These are phyloP conservation scores for Sugiyamaella qingdaonensis DNA, from an alignment of 805 yeast species.

Conservation along the genomic window DNA sequence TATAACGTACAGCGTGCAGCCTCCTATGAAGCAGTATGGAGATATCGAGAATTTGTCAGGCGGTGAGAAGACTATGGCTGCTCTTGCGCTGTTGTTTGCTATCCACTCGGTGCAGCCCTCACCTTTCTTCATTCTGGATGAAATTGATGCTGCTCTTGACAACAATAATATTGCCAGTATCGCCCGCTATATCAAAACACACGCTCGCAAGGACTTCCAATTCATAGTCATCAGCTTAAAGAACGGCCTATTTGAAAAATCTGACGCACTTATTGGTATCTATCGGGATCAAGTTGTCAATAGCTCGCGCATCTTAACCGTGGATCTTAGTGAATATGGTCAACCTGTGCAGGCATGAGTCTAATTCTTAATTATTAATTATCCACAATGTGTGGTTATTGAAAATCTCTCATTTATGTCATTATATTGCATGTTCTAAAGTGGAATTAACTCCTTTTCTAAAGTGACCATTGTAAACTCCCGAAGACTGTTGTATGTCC, in stretches of 20 bases:
- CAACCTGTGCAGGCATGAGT: background rate
- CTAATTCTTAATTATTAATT: too few relatives aligned
- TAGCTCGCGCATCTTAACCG: conserved; percentile 22
- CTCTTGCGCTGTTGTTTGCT: conserved; percentile 85
- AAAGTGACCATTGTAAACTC: background rate
- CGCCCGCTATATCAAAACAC: conserved; percentile 76
- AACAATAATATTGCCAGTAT: conserved; percentile 79
- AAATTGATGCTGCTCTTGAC: conserved; percentile 97
- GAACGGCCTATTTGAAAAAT: conserved; percentile 77
- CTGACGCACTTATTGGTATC: conserved; percentile 90
- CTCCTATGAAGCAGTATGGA: conserved; percentile 88
- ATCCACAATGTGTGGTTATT: background rate
- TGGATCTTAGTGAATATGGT: conserved; percentile 19
- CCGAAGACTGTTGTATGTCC: background rate
- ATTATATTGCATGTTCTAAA: background rate
- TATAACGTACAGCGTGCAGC: conserved; percentile 88
- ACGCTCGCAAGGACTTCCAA: conserved; percentile 69
- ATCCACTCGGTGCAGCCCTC: conserved; percentile 88
- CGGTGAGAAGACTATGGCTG: conserved; percentile 96
- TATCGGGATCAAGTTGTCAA: conserved; percentile 39
- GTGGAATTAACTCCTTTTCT: background rate
- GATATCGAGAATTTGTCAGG: conserved; percentile 93
- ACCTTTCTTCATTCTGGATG: conserved; percentile 94
- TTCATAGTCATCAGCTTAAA: conserved; percentile 91
- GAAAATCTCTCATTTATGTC: background rate